These are phyloP conservation scores for Pestalotiopsis sp. DNA, from an alignment of 2,329 filamentous ascomycete species.

Conservation along the genomic window DNA sequence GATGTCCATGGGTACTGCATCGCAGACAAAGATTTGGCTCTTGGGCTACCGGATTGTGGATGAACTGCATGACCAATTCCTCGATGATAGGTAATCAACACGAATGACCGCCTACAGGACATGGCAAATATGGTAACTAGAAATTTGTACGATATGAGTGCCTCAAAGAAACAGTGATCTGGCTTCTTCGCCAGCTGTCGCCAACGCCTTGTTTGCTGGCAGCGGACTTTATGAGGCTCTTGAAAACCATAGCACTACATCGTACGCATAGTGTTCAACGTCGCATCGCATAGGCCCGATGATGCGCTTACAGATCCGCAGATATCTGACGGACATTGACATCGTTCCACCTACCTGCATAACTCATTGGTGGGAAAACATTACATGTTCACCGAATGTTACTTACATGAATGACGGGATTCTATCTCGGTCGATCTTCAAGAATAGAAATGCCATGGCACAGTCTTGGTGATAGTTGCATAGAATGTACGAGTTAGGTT, in stretches of 20 bases:
- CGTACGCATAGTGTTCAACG: not conserved
- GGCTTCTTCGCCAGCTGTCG: not conserved
- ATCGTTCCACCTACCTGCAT: not conserved
- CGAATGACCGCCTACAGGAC: too few species aligned
- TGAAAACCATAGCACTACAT: not conserved
- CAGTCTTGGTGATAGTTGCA: not conserved
- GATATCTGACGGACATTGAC: not conserved
- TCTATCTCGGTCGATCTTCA: not conserved
- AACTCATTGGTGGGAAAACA: not conserved
- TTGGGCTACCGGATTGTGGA: too few species aligned
- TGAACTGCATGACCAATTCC: too few species aligned
- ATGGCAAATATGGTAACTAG: too few species aligned
- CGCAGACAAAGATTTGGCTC: too few species aligned
- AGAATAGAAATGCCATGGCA: not conserved
- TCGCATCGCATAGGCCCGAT: constrained; percentile 7
- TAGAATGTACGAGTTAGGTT: not conserved
- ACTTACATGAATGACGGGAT: not conserved
- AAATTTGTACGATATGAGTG: too few species aligned
- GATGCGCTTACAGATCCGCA: not conserved
- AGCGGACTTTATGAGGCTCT: not conserved
- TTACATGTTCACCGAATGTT: not conserved
- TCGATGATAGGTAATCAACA: too few species aligned
- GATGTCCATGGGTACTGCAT: too few species aligned
- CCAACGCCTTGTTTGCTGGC: not conserved
- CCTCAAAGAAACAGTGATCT: too few species aligned